Evolutionary conservation across 768 basidiomycete species (phyloP).

Genomic region (Pulveroboletus sp.): DNA sequence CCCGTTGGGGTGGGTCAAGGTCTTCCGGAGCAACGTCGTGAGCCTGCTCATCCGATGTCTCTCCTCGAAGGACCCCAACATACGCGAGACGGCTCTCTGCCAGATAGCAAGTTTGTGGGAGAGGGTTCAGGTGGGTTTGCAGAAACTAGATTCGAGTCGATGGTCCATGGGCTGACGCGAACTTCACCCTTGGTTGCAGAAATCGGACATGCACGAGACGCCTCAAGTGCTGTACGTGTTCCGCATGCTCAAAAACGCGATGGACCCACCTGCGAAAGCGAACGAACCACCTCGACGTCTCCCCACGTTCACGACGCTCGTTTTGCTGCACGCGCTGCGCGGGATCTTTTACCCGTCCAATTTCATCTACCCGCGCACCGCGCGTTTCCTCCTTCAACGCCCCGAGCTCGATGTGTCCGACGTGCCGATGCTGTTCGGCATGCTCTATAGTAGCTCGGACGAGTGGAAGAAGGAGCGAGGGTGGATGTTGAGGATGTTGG

Average conservation of each 20-base stretch:
- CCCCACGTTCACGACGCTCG: constrained; percentile 74
- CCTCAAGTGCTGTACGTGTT: constrained; percentile 71
- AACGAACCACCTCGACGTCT: constrained; percentile 54
- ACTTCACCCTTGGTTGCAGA: constrained; percentile 27
- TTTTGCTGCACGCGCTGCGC: constrained; percentile 77
- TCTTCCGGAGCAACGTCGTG: constrained; percentile 78
- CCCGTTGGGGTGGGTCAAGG: constrained; percentile 72
- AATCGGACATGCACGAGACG: constrained; percentile 72
- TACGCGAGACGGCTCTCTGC: constrained; percentile 58
- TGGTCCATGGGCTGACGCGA: background rate
- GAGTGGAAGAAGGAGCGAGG: constrained; percentile 85
- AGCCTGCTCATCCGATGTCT: constrained; percentile 69
- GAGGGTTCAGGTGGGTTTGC: constrained; percentile 53
- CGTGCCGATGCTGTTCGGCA: constrained; percentile 85
- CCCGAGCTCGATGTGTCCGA: constrained; percentile 75
- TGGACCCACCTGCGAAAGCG: constrained; percentile 34
- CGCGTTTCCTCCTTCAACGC: constrained; percentile 87
- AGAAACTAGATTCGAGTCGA: background rate
- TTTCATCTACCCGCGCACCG: constrained; percentile 82
- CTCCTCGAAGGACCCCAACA: constrained; percentile 56
- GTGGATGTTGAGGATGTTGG: constrained; percentile 83
- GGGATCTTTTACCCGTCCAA: constrained; percentile 84
- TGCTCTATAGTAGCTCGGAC: constrained; percentile 77
- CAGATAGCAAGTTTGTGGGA: constrained; percentile 61
- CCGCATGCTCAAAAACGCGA: constrained; percentile 29